Evolutionary conservation across 495 filamentous ascomycete genomes (phyloP).

Genomic region (Penicillium cataractarum): DNA sequence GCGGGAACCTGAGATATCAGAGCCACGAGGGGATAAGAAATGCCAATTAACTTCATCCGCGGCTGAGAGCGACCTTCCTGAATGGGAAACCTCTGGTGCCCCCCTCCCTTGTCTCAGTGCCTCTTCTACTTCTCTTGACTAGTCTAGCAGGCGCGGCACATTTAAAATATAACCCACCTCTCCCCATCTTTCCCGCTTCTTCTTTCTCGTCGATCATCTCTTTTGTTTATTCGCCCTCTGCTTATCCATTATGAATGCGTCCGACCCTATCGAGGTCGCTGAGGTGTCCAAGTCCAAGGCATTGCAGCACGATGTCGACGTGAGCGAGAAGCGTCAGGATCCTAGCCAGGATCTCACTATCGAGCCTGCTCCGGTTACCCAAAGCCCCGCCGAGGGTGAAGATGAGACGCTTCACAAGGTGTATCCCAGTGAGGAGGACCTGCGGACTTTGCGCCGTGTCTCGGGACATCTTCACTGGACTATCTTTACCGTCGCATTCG

Average conservation of each 20-base stretch:
- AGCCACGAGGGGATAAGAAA: slow-evolving; percentile 6
- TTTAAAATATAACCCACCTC: neutral
- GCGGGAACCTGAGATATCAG: slow-evolving; percentile 3
- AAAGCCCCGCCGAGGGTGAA: slow-evolving; percentile 16
- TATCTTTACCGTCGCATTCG: slow-evolving; percentile 70
- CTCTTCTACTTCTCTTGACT: neutral
- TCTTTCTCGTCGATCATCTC: slow-evolving; percentile 9
- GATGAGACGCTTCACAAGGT: slow-evolving; percentile 25
- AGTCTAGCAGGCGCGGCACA: neutral
- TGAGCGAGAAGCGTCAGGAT: slow-evolving; percentile 21
- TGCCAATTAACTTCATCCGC: neutral
- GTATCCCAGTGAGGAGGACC: slow-evolving; percentile 61
- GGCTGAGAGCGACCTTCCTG: slow-evolving; percentile 14
- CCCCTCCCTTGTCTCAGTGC: neutral
- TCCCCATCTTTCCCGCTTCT: slow-evolving; percentile 2
- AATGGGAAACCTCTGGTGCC: neutral
- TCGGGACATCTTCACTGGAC: slow-evolving; percentile 66
- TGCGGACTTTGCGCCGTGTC: slow-evolving; percentile 64
- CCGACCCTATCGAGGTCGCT: slow-evolving; percentile 34
- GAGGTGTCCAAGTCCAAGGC: slow-evolving; percentile 35
- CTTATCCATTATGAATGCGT: slow-evolving; percentile 34
- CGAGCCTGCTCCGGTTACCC: slow-evolving; percentile 11
- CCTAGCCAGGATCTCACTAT: slow-evolving; percentile 14
- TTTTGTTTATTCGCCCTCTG: neutral
- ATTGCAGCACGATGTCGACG: slow-evolving; percentile 22